Conservation (phyloP, 2,329 filamentous ascomycete genomes). For the Aspergillus chevalieri region DNA sequence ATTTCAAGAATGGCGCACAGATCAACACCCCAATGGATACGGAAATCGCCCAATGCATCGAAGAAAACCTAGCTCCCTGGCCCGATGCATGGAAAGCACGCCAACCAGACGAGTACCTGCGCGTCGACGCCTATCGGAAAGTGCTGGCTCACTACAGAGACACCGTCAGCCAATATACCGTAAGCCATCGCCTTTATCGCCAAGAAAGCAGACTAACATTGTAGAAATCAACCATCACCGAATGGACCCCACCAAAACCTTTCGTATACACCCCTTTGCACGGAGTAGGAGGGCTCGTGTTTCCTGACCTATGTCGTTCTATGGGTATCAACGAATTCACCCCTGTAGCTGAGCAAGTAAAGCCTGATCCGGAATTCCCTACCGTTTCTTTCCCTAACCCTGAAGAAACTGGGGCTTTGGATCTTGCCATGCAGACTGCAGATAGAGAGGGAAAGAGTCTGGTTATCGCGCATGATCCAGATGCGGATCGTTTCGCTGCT, state of each 20-base stretch:
- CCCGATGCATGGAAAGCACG: conserved; percentile 39
- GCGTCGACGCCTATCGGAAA: conserved; percentile 20
- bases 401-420: conserved; percentile 57
- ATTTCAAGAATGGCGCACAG: conserved; percentile 60
- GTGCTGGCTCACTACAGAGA: conserved; percentile 25
- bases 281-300: conserved; percentile 32
- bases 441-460: conserved; percentile 44
- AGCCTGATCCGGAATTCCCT: conserved; percentile 59
- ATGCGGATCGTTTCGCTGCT: conserved; percentile 58
- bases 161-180: conserved; percentile 27
- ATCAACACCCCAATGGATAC: conserved; percentile 58
- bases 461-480: conserved; percentile 59
- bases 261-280: conserved; percentile 42
- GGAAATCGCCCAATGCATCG: conserved; percentile 53
- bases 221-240: conserved; percentile 28
- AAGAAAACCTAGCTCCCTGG: conserved; percentile 49
- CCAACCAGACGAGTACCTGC: conserved; percentile 36
- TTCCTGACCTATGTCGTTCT: conserved; percentile 28
- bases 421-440: conserved; percentile 53
- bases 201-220: conserved; percentile 7
- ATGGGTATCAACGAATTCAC: conserved; percentile 29
- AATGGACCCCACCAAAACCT: conserved; percentile 21
- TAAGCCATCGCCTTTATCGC: conserved; percentile 11
- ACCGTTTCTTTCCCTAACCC: conserved; percentile 62
- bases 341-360: conserved; percentile 41